A percentile compares a stretch with the other conserved stretches of the same genome.
These are phyloP conservation scores for Halophytophthora polymorphica DNA, from an alignment of 352 stramenopile species.

Conservation along the genomic window DNA sequence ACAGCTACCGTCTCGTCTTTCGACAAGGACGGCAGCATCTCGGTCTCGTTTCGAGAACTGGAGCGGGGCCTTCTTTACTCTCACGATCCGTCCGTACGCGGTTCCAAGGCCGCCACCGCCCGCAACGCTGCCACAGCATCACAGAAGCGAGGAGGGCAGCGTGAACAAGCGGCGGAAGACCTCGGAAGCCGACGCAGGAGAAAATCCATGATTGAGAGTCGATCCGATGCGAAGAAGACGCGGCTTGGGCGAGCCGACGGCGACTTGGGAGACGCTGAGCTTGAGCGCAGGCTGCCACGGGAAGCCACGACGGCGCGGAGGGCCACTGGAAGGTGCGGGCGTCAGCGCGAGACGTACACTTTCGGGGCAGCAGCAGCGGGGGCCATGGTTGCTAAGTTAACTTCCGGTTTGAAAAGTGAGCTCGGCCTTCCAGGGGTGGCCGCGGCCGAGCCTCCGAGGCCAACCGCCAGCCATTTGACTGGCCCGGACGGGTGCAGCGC, in stretches of 20 bases:
- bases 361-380: constrained; percentile 61
- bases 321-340: too few species aligned
- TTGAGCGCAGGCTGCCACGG: background rate
- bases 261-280: background rate
- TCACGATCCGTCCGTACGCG: constrained; percentile 74
- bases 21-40: background rate
- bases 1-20: background rate
- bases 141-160: background rate
- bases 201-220: constrained; percentile 39
- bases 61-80: constrained; percentile 58
- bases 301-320: background rate
- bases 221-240: constrained; percentile 5
- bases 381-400: constrained; percentile 74
- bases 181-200: constrained; percentile 31
- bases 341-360: constrained; percentile 62
- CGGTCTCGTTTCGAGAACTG: background rate
- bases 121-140: background rate
- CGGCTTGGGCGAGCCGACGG: background rate
- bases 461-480: constrained; percentile 34
- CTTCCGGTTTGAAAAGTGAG: constrained; percentile 89
- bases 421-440: background rate
- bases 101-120: background rate
- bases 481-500: constrained; percentile 11
- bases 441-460: background rate
- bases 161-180: too few species aligned